Evolutionary conservation across 192 early-diverging fungal genomes (phyloP).

Genomic region (Glomus cerebriforme): DNA sequence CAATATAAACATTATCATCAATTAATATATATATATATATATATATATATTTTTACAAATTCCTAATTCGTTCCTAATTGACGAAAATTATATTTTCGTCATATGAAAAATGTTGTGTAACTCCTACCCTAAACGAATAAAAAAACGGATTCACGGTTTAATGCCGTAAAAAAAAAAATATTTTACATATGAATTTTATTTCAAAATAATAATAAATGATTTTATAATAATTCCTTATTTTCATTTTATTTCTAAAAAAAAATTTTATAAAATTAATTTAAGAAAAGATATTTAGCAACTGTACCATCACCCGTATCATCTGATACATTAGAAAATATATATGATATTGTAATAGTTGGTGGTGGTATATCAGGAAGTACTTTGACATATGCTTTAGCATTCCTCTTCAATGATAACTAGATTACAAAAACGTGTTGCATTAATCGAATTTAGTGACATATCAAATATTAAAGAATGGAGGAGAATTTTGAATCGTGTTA

Average conservation of each 20-base stretch:
- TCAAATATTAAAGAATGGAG: conserved; percentile 55
- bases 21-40: no score
- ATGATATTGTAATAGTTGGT: conserved; percentile 89
- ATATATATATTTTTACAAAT: no score
- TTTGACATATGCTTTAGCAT: conserved; percentile 71
- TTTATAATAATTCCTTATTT: no score
- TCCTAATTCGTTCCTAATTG: no score
- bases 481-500: conserved; percentile 79
- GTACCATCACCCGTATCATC: conserved; percentile 8
- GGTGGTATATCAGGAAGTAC: conserved; percentile 90
- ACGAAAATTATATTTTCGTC: no score
- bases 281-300: conserved; percentile 50
- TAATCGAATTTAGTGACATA: conserved; percentile 83
- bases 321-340: conserved; percentile 48
- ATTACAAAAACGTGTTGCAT: conserved; percentile 57
- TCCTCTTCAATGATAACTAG: conserved; percentile 37
- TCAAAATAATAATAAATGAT: background rate
- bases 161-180: conserved; percentile 16
- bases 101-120: no score
- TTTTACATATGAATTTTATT: conserved; percentile 24
- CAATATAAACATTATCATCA: no score
- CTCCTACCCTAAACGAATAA: no score
- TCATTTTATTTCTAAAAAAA: no score
- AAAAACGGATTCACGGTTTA: no score
- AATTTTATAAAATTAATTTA: background rate